Conservation (phyloP, 768 basidiomycete species). For the Russula compacta region DNA sequence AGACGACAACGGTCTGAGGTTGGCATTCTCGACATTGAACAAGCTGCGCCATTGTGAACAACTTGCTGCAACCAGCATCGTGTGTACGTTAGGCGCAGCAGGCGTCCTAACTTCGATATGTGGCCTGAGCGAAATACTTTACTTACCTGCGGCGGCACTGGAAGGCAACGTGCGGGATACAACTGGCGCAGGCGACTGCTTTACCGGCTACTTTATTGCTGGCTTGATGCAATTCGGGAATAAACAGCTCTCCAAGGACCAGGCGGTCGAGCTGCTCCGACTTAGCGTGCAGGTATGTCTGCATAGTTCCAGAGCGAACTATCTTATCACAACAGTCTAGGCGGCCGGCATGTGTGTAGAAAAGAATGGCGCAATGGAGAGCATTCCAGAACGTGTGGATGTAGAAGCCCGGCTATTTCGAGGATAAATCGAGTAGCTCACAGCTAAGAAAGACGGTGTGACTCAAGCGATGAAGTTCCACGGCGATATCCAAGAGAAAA, state of each 20-base stretch:
- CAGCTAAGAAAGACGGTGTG: neutral
- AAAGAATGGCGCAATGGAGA: slow-evolving; percentile 47
- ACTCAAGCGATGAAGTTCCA: neutral
- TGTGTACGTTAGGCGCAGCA: slow-evolving; percentile 47
- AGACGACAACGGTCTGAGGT: slow-evolving; percentile 12
- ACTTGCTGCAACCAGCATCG: slow-evolving; percentile 31
- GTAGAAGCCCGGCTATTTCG: slow-evolving; percentile 26
- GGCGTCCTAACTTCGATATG: slow-evolving; percentile 42
- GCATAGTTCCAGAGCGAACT: neutral
- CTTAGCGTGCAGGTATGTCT: slow-evolving; percentile 35
- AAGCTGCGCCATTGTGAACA: slow-evolving; percentile 22
- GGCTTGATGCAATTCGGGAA: slow-evolving; percentile 40
- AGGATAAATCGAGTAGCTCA: neutral
- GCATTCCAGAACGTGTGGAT: slow-evolving; percentile 37
- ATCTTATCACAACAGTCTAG: slow-evolving; percentile 24
- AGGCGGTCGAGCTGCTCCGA: slow-evolving; percentile 30
- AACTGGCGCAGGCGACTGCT: slow-evolving; percentile 59
- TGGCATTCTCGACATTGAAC: slow-evolving; percentile 20
- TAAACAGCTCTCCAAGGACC: slow-evolving; percentile 17
- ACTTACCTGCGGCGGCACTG: slow-evolving; percentile 41
- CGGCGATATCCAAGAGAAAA: neutral
- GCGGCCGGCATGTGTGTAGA: slow-evolving; percentile 58
- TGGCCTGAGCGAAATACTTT: slow-evolving; percentile 22
- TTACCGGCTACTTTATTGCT: slow-evolving; percentile 50
- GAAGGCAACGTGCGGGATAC: slow-evolving; percentile 37